Conservation (phyloP, 2,329 filamentous ascomycete genomes). For the Colletotrichum magnum region DNA sequence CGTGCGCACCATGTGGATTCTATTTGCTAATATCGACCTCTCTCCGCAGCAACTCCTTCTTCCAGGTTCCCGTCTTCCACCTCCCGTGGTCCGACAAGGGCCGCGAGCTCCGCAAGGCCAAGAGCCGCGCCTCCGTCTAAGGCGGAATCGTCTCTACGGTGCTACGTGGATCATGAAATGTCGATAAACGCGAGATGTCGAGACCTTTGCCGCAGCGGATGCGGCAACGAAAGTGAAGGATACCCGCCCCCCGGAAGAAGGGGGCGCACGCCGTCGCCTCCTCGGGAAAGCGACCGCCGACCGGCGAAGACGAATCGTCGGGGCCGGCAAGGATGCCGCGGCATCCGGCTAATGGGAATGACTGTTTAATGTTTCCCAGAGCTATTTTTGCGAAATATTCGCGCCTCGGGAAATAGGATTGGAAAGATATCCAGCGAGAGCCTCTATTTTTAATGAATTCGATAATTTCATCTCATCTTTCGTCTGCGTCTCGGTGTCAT, state of each 20-base stretch:
- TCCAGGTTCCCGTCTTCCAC: conserved; percentile 91
- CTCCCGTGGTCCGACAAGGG: conserved; percentile 94
- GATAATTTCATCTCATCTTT: not conserved
- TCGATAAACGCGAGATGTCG: conserved; percentile 6
- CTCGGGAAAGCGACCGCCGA: conserved; percentile 17
- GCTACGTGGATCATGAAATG: not conserved
- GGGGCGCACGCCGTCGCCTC: conserved; percentile 2
- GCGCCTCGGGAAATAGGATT: not conserved
- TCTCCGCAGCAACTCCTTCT: conserved; percentile 81
- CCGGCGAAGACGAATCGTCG: conserved; percentile 1
- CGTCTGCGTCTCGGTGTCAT: too few relatives aligned
- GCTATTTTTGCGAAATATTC: not conserved
- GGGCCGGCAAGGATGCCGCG: conserved; percentile 13
- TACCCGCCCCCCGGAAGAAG: conserved; percentile 4
- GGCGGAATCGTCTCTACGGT: not conserved
- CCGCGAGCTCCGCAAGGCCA: conserved; percentile 66
- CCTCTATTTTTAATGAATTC: not conserved
- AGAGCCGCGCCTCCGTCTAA: conserved; percentile 59
- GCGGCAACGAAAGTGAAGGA: not conserved
- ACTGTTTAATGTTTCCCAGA: not conserved
- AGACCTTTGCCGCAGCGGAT: not conserved
- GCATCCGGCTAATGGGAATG: not conserved
- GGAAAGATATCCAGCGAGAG: not conserved
- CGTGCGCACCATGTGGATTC: conserved; percentile 18
- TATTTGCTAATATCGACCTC: conserved; percentile 34